phyloP scores from a whole-genome alignment of 1,284 basidiomycete species.

The Lentinula novae-zelandiae region DNA sequence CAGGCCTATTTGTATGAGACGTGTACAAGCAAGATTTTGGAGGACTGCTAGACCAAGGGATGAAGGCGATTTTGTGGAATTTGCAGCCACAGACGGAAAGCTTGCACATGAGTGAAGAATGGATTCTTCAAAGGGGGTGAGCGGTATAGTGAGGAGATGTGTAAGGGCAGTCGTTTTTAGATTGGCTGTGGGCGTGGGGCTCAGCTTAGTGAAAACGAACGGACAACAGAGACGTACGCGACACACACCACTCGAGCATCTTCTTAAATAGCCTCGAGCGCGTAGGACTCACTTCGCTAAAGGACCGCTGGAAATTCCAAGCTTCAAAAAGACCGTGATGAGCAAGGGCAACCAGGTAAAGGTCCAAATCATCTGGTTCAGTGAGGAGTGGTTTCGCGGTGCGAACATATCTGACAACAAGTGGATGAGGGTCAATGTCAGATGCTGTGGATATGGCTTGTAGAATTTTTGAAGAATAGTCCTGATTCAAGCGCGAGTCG shows the following conservation, averaged over 20 bases:
- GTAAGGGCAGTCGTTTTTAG: slow-evolving; percentile 54
- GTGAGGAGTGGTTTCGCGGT: slow-evolving; percentile 65
- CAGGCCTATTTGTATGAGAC: slow-evolving; percentile 73
- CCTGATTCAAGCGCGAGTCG: slow-evolving; percentile 68
- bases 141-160: slow-evolving; percentile 58
- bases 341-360: slow-evolving; percentile 62
- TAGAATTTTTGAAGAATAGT: slow-evolving; percentile 72
- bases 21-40: slow-evolving; percentile 79
- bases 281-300: slow-evolving; percentile 50
- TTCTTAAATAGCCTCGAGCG: slow-evolving; percentile 53
- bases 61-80: slow-evolving; percentile 37
- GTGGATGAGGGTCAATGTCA: slow-evolving; percentile 38
- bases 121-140: slow-evolving; percentile 59
- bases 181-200: slow-evolving; percentile 37
- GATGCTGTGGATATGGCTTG: slow-evolving; percentile 54
- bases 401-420: slow-evolving; percentile 66
- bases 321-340: slow-evolving; percentile 59
- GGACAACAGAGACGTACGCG: slow-evolving; percentile 45
- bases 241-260: slow-evolving; percentile 64
- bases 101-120: slow-evolving; percentile 55
- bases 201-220: slow-evolving; percentile 7
- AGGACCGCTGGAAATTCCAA: slow-evolving; percentile 70
- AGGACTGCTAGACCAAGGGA: slow-evolving; percentile 43
- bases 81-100: slow-evolving; percentile 35
- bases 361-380: slow-evolving; percentile 63